A percentile compares a stretch with the other conserved stretches of the same genome.
Conservation (phyloP, 495 filamentous ascomycete genomes). For the Podospora fimiseda region DNA sequence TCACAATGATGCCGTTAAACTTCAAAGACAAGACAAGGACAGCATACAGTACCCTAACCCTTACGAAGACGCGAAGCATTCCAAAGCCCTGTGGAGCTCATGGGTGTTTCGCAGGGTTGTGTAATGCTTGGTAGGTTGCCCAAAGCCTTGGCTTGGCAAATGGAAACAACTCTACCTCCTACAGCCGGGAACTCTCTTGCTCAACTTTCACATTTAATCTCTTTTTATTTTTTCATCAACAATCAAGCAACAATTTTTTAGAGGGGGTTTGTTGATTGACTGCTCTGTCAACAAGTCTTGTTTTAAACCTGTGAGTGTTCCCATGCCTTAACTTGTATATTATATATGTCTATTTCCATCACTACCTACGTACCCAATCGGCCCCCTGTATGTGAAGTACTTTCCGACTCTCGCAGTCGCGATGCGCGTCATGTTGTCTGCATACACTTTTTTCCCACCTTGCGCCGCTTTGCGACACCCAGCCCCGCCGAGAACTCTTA, state of each 20-base stretch:
- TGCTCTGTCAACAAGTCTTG: background rate
- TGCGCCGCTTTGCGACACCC: background rate
- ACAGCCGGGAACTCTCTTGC: background rate
- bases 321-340: background rate
- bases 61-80: too few species aligned
- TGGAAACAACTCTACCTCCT: background rate
- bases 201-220: background rate
- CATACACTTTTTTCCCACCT: background rate
- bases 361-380: too few species aligned
- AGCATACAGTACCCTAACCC: background rate
- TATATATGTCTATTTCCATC: background rate
- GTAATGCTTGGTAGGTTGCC: background rate
- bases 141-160: background rate
- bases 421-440: background rate
- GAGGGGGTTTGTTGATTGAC: background rate
- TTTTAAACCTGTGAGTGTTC: background rate
- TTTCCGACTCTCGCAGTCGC: background rate
- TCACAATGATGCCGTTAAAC: too few species aligned
- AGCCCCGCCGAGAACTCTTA: background rate
- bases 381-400: background rate
- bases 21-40: too few species aligned
- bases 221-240: background rate
- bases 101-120: too few species aligned
- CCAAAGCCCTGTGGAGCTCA: too few species aligned
- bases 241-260: background rate